phyloP scores from a whole-genome alignment of 495 filamentous ascomycete genomes.

The Hyaloscypha finlandica region DNA sequence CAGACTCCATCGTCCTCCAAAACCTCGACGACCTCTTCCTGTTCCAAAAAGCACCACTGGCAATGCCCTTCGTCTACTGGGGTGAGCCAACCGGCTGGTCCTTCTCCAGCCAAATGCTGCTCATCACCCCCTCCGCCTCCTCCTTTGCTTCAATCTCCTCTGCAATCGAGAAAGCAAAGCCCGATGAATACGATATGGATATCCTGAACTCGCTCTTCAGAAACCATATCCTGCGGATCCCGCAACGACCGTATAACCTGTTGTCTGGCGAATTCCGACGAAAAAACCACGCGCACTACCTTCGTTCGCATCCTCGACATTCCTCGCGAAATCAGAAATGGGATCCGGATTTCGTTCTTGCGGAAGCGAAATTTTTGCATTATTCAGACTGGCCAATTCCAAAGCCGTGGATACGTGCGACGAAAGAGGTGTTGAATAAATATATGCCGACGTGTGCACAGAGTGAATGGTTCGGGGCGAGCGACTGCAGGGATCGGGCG shows the following conservation, averaged over 20 bases:
- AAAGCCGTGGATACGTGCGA: constrained; percentile 52
- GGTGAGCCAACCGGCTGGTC: constrained; percentile 43
- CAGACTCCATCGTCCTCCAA: constrained; percentile 55
- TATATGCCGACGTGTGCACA: constrained; percentile 27
- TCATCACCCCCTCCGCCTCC: constrained; percentile 55
- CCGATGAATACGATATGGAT: constrained; percentile 59
- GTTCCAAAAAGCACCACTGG: constrained; percentile 50
- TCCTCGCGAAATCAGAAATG: constrained; percentile 49
- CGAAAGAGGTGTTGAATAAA: constrained; percentile 24
- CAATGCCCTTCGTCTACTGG: constrained; percentile 66
- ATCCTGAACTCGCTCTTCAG: constrained; percentile 60
- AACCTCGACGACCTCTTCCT: constrained; percentile 66
- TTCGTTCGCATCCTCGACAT: constrained; percentile 41
- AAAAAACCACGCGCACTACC: constrained; percentile 52
- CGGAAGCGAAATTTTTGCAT: constrained; percentile 65
- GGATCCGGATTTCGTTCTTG: constrained; percentile 58
- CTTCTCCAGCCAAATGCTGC: constrained; percentile 55
- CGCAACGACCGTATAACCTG: constrained; percentile 64
- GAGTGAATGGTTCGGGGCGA: constrained; percentile 29
- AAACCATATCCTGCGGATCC: constrained; percentile 59
- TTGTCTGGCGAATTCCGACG: constrained; percentile 59
- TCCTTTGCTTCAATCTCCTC: constrained; percentile 47
- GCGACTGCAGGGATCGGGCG: constrained; percentile 45
- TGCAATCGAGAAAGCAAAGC: constrained; percentile 34
- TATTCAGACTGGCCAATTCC: constrained; percentile 73